Percentiles rank a stretch among this genome's conserved stretches.
Conservation (phyloP, 345 rosid genomes). For the Heritiera littoralis region DNA sequence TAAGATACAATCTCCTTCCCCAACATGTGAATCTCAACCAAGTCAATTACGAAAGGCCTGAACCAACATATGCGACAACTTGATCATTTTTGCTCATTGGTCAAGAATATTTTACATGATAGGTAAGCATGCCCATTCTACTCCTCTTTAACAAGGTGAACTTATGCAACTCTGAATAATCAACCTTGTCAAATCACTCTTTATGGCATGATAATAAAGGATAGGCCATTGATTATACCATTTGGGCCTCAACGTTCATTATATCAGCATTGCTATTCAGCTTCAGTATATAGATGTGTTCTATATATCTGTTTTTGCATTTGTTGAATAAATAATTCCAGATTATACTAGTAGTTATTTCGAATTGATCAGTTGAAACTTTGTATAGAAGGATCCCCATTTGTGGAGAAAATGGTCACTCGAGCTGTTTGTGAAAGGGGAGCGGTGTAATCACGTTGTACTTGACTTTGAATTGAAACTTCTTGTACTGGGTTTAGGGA, state of each 20-base stretch:
- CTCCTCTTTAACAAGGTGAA: conserved; percentile 1
- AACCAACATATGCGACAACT: conserved; percentile 16
- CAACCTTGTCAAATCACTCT: not conserved
- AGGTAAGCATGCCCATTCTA: not conserved
- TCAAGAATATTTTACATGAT: not conserved
- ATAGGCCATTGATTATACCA: too few species aligned
- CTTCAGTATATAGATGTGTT: not conserved
- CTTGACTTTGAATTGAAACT: not conserved
- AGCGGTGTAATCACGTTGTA: not conserved
- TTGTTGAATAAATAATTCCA: not conserved
- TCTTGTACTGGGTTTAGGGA: not conserved
- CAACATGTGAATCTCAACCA: conserved; percentile 44
- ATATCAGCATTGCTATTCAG: not conserved
- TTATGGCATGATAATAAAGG: not conserved
- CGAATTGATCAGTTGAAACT: too few species aligned
- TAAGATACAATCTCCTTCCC: conserved; percentile 51
- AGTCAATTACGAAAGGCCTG: conserved; percentile 19
- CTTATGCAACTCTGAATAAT: not conserved
- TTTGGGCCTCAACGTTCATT: not conserved
- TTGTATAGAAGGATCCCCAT: not conserved
- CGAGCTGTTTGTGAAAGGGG: too few species aligned
- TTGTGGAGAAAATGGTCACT: too few species aligned
- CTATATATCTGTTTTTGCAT: not conserved
- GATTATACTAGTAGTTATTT: too few species aligned
- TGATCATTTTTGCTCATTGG: conserved; percentile 4